phyloP scores from a whole-genome alignment of 306 rosid species.

The Casuarina glauca region DNA sequence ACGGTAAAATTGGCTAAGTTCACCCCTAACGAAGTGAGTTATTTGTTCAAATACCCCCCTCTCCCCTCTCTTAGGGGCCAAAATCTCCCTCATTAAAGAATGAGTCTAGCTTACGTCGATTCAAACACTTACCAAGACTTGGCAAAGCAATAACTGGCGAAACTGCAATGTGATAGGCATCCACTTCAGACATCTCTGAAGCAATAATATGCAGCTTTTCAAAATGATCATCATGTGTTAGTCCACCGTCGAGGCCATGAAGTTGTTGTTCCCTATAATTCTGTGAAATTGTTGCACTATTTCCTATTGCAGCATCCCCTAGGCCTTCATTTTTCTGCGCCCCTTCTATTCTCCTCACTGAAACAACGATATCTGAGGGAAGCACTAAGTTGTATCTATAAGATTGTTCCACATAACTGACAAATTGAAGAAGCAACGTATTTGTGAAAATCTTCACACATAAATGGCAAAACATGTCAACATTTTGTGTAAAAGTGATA shows the following conservation, averaged over 20 bases:
- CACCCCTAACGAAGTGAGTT: background rate
- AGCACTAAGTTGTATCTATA: background rate
- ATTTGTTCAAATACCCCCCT: background rate
- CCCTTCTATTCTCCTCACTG: background rate
- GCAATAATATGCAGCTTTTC: background rate
- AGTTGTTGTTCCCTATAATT: background rate
- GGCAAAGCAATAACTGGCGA: slow-evolving; percentile 7
- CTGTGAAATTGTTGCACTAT: background rate
- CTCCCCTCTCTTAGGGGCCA: background rate
- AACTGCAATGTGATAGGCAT: background rate
- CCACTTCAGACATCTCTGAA: background rate
- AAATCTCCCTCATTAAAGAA: background rate
- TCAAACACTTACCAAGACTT: background rate
- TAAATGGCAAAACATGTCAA: no score
- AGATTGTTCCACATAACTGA: background rate
- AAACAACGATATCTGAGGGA: background rate
- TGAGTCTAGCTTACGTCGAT: background rate
- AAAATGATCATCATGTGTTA: background rate
- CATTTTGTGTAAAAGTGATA: background rate
- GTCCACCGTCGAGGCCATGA: slow-evolving; percentile 13
- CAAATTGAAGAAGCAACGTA: background rate
- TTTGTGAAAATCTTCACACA: background rate
- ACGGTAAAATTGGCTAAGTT: background rate
- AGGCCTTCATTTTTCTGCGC: background rate
- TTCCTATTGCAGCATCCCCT: slow-evolving; percentile 4